phyloP scores from a whole-genome alignment of 805 yeast species.

The Ogataea saltuana region DNA sequence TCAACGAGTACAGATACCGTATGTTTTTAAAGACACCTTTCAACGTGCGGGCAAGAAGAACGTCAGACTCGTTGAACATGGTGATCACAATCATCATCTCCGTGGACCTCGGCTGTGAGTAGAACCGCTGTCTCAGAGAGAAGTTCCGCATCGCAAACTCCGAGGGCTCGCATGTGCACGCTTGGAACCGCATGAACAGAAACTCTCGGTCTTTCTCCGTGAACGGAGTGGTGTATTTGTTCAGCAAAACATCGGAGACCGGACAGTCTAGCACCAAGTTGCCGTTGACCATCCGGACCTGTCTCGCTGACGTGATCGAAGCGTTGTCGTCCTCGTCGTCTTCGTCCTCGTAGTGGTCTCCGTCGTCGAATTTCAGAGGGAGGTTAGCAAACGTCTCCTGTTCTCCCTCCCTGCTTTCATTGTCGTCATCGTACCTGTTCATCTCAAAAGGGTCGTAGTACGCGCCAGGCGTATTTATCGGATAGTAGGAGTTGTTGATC shows the following conservation, averaged over 20 bases:
- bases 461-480: slow-evolving; percentile 32
- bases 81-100: slow-evolving; percentile 86
- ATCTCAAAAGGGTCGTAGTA: slow-evolving; percentile 35
- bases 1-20: slow-evolving; percentile 65
- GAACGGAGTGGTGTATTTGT: slow-evolving; percentile 48
- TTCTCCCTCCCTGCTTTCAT: slow-evolving; percentile 23
- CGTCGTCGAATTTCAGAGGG: slow-evolving; percentile 11
- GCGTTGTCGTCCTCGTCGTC: slow-evolving; percentile 13
- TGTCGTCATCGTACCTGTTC: slow-evolving; percentile 26
- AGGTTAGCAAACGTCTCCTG: slow-evolving; percentile 4
- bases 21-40: slow-evolving; percentile 91
- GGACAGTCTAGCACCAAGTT: slow-evolving; percentile 88
- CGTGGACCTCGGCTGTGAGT: slow-evolving; percentile 74
- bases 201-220: slow-evolving; percentile 57
- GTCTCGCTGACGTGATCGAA: slow-evolving; percentile 30
- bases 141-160: slow-evolving; percentile 63
- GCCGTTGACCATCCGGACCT: slow-evolving; percentile 64
- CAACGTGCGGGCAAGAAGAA: slow-evolving; percentile 77
- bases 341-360: slow-evolving; percentile 13
- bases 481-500: slow-evolving; percentile 35
- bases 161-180: slow-evolving; percentile 89
- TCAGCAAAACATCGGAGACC: slow-evolving; percentile 66
- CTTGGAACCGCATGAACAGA: slow-evolving; percentile 88
- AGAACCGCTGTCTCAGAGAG: slow-evolving; percentile 81
- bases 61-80: slow-evolving; percentile 87